A percentile compares a stretch with the other conserved stretches of the same genome.
phyloP scores from a whole-genome alignment of 2,329 filamentous ascomycete genomes.

The Hypoxylon sp. region DNA sequence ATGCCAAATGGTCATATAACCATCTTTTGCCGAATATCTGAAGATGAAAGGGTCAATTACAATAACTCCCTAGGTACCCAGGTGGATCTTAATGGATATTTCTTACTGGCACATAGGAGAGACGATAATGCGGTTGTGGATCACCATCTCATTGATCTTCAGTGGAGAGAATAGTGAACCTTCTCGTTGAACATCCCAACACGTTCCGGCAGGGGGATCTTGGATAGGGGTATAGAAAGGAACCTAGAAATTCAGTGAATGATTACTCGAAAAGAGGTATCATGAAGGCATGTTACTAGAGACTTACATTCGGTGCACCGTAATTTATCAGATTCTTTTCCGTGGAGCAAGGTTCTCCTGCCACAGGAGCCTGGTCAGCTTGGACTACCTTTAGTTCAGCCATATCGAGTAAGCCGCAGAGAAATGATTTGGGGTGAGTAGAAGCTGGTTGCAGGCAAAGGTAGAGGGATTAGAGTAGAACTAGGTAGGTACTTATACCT shows the following conservation, averaged over 20 bases:
- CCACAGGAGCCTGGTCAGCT: slow-evolving; percentile 45
- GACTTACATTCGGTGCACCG: slow-evolving; percentile 44
- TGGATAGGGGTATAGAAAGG: slow-evolving; percentile 45
- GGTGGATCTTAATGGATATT: not conserved
- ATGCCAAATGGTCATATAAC: slow-evolving; percentile 62
- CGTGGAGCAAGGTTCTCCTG: slow-evolving; percentile 39
- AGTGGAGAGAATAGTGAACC: slow-evolving; percentile 61
- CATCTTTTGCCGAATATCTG: slow-evolving; percentile 59
- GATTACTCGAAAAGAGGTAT: not conserved
- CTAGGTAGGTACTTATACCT: slow-evolving; percentile 16
- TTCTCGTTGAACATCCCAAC: slow-evolving; percentile 41
- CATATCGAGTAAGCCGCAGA: slow-evolving; percentile 23
- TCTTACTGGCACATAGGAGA: slow-evolving; percentile 63
- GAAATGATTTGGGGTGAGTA: not conserved
- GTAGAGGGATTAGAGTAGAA: not conserved
- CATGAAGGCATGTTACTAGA: not conserved
- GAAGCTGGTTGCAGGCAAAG: not conserved
- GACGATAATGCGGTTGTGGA: slow-evolving; percentile 64
- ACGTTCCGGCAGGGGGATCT: slow-evolving; percentile 42
- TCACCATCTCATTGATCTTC: slow-evolving; percentile 60
- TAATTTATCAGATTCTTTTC: slow-evolving; percentile 46
- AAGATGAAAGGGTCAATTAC: not conserved
- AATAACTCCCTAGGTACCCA: not conserved
- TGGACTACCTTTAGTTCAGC: slow-evolving; percentile 39
- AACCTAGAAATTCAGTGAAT: slow-evolving; percentile 27